Evolutionary conservation across 1,284 basidiomycete genomes (phyloP).

Genomic region (Tilletia setariae): DNA sequence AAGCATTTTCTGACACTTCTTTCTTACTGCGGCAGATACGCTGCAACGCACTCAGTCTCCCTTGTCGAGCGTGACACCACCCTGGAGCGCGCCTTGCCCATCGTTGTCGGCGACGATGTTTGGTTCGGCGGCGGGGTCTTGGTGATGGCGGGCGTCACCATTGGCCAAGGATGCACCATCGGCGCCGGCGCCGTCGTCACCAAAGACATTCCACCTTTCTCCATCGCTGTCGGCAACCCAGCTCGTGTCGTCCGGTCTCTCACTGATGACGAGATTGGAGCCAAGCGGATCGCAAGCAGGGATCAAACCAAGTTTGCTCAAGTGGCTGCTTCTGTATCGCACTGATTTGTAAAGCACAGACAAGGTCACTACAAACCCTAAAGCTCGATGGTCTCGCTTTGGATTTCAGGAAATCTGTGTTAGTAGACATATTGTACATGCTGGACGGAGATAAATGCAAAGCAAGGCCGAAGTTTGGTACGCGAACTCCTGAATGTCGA

Average conservation of each 20-base stretch:
- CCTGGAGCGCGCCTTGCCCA: constrained; percentile 32
- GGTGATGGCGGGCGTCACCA: constrained; percentile 57
- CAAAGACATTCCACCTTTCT: constrained; percentile 55
- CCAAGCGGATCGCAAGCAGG: neutral
- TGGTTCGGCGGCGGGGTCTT: constrained; percentile 59
- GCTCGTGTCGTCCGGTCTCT: constrained; percentile 56
- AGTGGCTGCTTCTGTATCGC: no score
- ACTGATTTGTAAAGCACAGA: no score
- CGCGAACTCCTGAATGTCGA: no score
- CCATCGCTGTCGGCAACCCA: constrained; percentile 59
- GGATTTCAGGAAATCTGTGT: no score
- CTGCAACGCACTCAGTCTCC: constrained; percentile 55
- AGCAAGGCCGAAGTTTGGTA: no score
- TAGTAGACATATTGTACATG: no score
- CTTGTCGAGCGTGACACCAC: constrained; percentile 53
- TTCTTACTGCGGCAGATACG: constrained; percentile 44
- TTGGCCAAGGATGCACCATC: constrained; percentile 58
- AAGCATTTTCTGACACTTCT: neutral
- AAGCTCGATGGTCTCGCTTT: no score
- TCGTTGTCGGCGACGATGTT: constrained; percentile 56
- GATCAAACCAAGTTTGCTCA: neutral
- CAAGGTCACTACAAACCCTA: no score
- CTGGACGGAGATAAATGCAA: no score
- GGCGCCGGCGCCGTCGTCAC: constrained; percentile 60
- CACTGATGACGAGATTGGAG: constrained; percentile 32